These are phyloP conservation scores for Talaromyces adpressus DNA, from an alignment of 495 filamentous ascomycete species.

Conservation along the genomic window DNA sequence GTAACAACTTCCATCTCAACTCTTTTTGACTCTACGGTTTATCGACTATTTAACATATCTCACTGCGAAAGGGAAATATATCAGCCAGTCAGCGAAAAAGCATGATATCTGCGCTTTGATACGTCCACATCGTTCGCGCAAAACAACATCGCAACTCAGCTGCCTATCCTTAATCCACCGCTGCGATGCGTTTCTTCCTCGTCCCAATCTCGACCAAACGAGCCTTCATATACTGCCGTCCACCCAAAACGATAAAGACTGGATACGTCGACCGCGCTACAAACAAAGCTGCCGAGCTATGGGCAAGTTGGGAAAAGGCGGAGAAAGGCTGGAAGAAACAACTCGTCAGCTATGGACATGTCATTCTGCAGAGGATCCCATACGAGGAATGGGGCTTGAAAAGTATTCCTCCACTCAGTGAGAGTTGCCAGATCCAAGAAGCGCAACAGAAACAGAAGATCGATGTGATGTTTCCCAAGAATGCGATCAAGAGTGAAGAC, in stretches of 20 bases:
- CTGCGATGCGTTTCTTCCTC: slow-evolving; percentile 85
- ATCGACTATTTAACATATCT: neutral
- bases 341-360: slow-evolving; percentile 80
- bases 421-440: slow-evolving; percentile 54
- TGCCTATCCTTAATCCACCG: neutral
- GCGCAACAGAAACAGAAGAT: slow-evolving; percentile 58
- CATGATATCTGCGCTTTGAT: neutral
- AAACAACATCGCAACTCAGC: neutral
- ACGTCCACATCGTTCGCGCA: neutral
- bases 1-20: neutral
- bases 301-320: slow-evolving; percentile 79
- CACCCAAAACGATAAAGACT: slow-evolving; percentile 44
- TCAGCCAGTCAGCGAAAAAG: neutral
- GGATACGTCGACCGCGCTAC: slow-evolving; percentile 56
- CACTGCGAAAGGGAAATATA: neutral
- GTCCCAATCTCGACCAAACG: slow-evolving; percentile 87
- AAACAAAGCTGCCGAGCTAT: slow-evolving; percentile 61
- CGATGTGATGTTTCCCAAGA: slow-evolving; percentile 70
- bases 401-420: slow-evolving; percentile 78
- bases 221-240: slow-evolving; percentile 89
- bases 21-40: neutral
- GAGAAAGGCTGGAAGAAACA: slow-evolving; percentile 81
- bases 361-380: slow-evolving; percentile 75
- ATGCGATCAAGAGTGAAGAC: slow-evolving; percentile 54
- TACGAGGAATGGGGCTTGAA: slow-evolving; percentile 98